These are phyloP conservation scores for Aureobasidium vineae DNA, from an alignment of 2,329 filamentous ascomycete genomes.

Conservation along the genomic window DNA sequence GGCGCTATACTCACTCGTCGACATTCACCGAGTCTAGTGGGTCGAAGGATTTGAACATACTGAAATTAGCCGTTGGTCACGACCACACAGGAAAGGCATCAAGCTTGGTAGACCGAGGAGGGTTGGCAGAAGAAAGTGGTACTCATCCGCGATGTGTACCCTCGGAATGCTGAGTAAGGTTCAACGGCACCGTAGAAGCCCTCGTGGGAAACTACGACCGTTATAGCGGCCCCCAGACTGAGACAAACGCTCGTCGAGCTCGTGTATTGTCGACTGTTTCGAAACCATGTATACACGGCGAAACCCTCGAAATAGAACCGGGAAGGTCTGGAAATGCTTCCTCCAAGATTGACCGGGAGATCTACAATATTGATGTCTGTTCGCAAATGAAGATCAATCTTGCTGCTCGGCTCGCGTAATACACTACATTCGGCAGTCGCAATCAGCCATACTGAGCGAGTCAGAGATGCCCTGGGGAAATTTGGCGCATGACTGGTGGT, in stretches of 20 bases:
- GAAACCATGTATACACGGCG: not conserved
- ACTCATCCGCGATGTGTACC: slow-evolving; percentile 18
- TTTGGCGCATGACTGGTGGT: not conserved
- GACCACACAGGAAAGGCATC: not conserved
- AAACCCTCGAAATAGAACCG: not conserved
- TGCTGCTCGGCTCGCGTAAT: not conserved
- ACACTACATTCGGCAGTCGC: slow-evolving; percentile 1
- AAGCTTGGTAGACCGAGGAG: not conserved
- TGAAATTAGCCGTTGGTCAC: slow-evolving; percentile 9
- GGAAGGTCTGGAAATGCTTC: slow-evolving; percentile 2
- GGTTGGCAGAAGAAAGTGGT: slow-evolving; percentile 25
- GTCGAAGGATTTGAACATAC: slow-evolving; percentile 10
- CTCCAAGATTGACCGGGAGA: slow-evolving; percentile 18
- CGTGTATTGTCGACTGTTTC: not conserved
- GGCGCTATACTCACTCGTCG: slow-evolving; percentile 19
- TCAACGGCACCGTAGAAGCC: slow-evolving; percentile 22
- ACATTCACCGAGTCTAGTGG: slow-evolving; percentile 5
- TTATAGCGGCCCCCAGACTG: slow-evolving; percentile 20
- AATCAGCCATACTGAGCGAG: slow-evolving; percentile 12
- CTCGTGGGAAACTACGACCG: not conserved
- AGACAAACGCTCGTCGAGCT: slow-evolving; percentile 7
- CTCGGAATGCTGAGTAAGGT: not conserved
- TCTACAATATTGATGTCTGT: slow-evolving; percentile 9
- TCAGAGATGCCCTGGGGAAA: slow-evolving; percentile 15
- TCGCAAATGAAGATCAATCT: not conserved